Evolutionary conservation across 176 grass and related monocot species (phyloP).

Genomic region (Pontederia paniculata): DNA sequence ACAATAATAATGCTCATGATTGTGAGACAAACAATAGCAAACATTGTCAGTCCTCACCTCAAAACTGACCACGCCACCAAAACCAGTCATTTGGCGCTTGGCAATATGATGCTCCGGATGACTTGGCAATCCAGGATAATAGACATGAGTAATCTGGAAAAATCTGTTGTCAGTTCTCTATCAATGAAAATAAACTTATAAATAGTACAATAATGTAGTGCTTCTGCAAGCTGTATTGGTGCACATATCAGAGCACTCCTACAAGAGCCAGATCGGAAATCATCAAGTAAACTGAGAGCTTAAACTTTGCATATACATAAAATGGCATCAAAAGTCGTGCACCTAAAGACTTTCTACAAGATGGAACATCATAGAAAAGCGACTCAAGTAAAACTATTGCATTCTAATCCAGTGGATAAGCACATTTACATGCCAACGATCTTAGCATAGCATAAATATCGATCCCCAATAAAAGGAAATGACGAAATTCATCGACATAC

Average conservation of each 20-base stretch:
- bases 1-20: background rate
- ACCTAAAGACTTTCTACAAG: too few relatives aligned
- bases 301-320: too few relatives aligned
- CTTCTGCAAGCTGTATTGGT: background rate
- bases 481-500: slow-evolving; percentile 1
- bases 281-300: too few relatives aligned
- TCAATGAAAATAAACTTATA: background rate
- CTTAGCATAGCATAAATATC: too few relatives aligned
- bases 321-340: too few relatives aligned
- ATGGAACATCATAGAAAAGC: too few relatives aligned
- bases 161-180: background rate
- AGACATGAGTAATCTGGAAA: slow-evolving; percentile 63
- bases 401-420: too few relatives aligned
- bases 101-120: slow-evolving; percentile 98
- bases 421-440: too few relatives aligned
- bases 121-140: slow-evolving; percentile 89
- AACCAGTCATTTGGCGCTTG: slow-evolving; percentile 95
- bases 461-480: background rate
- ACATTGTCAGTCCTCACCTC: slow-evolving; percentile 67
- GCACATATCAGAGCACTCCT: too few relatives aligned
- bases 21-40: background rate
- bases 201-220: background rate
- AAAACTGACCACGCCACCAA: slow-evolving; percentile 99
- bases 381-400: too few relatives aligned
- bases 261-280: too few relatives aligned